Evolutionary conservation across 768 basidiomycete species (phyloP).

Genomic region (Tulasnella sp.): DNA sequence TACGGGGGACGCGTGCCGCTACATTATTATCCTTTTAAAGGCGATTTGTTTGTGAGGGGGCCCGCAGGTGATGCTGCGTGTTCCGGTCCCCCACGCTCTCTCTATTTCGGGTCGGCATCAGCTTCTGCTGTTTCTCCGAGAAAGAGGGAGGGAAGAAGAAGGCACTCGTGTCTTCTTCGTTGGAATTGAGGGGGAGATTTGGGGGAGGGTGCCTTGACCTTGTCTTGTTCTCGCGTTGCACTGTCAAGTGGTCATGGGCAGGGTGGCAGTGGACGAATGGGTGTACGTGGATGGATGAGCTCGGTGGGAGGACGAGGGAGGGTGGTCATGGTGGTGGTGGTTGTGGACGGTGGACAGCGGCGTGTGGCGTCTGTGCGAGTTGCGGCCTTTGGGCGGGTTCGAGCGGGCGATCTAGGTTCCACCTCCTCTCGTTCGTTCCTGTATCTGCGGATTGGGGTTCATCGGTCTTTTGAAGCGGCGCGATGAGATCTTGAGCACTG

Average conservation of each 20-base stretch:
- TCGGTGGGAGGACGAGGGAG: neutral
- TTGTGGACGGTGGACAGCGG: constrained; percentile 4
- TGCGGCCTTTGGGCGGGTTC: neutral
- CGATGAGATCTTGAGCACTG: neutral
- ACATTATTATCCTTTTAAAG: neutral
- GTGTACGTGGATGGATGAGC: neutral
- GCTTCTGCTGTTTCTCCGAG: neutral
- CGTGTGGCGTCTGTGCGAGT: neutral
- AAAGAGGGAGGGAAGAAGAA: too few relatives aligned
- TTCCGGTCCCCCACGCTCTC: neutral
- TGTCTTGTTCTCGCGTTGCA: neutral
- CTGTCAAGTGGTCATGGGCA: neutral
- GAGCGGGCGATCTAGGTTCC: neutral
- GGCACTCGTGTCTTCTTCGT: neutral
- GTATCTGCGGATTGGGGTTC: constrained; percentile 14
- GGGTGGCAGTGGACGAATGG: neutral
- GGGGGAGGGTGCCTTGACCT: neutral
- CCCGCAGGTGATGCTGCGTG: neutral
- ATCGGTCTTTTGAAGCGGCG: neutral
- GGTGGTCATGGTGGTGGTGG: neutral
- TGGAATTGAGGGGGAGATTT: neutral
- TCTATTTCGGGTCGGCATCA: neutral
- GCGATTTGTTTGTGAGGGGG: constrained; percentile 1
- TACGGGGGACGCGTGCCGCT: neutral
- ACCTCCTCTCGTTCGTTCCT: neutral